Conservation (phyloP, 2,329 filamentous ascomycete genomes). For the Ramularia endophylla region DNA sequence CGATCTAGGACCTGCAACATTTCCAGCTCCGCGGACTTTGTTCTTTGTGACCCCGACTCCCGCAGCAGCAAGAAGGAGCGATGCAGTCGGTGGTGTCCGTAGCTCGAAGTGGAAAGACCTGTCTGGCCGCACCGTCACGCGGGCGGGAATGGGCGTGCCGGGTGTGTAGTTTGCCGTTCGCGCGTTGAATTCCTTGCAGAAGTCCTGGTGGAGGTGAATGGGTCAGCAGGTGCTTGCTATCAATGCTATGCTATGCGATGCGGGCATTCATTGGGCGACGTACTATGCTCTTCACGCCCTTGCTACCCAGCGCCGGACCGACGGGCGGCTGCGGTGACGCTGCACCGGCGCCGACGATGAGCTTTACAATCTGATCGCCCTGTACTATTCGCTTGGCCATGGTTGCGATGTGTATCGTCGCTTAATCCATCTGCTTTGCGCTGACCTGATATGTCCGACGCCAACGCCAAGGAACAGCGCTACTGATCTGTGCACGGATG, state of each 20-base stretch:
- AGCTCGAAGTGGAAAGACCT: slow-evolving; percentile 90
- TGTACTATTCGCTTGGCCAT: slow-evolving; percentile 50
- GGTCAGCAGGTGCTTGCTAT: background rate
- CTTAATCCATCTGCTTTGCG: background rate
- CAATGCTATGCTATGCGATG: too few relatives aligned
- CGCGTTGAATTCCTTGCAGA: slow-evolving; percentile 20
- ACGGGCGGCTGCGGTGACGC: slow-evolving; percentile 93
- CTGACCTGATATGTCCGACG: background rate
- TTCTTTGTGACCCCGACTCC: slow-evolving; percentile 70
- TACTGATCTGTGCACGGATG: too few relatives aligned
- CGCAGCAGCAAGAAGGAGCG: slow-evolving; percentile 78
- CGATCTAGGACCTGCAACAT: slow-evolving; percentile 41
- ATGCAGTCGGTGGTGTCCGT: slow-evolving; percentile 86
- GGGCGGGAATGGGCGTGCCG: slow-evolving; percentile 83
- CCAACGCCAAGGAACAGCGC: too few relatives aligned
- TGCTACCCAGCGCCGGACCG: slow-evolving; percentile 90
- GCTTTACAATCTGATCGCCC: slow-evolving; percentile 78
- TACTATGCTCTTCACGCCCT: slow-evolving; percentile 89
- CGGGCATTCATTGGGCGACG: slow-evolving; percentile 66
- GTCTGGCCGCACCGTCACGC: slow-evolving; percentile 87
- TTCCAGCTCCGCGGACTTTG: slow-evolving; percentile 65
- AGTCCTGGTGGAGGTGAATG: slow-evolving; percentile 5
- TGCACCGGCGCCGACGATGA: slow-evolving; percentile 94
- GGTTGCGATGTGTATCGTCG: slow-evolving; percentile 7
- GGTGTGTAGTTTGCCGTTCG: slow-evolving; percentile 69